Conservation (phyloP, 257 asterid genomes). For the Fraxinus excelsior region DNA sequence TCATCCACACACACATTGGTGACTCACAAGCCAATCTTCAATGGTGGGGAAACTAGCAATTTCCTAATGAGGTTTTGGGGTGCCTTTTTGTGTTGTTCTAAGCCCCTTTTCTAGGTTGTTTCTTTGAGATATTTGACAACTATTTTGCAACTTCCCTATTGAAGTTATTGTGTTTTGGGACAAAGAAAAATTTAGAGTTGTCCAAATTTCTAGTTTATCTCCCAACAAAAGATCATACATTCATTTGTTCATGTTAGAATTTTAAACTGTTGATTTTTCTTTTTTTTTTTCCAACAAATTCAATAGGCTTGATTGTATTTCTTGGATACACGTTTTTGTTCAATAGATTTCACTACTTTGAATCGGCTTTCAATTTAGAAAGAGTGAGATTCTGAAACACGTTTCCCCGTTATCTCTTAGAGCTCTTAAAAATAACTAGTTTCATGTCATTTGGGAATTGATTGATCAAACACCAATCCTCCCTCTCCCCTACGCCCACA, state of each 20-base stretch:
- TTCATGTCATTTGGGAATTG: neutral
- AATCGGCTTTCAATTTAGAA: neutral
- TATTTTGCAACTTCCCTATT: neutral
- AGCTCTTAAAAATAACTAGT: neutral
- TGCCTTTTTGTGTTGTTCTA: neutral
- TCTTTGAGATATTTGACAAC: neutral
- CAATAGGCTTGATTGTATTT: neutral
- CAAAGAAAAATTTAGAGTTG: neutral
- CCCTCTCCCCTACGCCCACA: neutral
- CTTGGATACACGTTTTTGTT: neutral
- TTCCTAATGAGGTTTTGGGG: neutral
- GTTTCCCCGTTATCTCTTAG: neutral
- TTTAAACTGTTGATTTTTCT: neutral
- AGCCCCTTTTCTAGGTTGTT: neutral
- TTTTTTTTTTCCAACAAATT: neutral
- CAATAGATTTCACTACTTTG: neutral
- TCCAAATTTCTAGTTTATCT: neutral
- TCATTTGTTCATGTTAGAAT: neutral
- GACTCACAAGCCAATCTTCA: conserved; percentile 4
- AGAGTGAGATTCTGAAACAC: neutral
- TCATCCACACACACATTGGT: neutral
- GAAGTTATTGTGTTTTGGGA: neutral
- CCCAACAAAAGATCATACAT: too few species aligned
- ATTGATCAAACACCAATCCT: neutral
- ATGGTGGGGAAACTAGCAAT: neutral